Percentiles rank a stretch among this genome's conserved stretches.
Evolutionary conservation across 2,329 filamentous ascomycete genomes (phyloP).

Genomic region (Trichoderma atrobrunneum): DNA sequence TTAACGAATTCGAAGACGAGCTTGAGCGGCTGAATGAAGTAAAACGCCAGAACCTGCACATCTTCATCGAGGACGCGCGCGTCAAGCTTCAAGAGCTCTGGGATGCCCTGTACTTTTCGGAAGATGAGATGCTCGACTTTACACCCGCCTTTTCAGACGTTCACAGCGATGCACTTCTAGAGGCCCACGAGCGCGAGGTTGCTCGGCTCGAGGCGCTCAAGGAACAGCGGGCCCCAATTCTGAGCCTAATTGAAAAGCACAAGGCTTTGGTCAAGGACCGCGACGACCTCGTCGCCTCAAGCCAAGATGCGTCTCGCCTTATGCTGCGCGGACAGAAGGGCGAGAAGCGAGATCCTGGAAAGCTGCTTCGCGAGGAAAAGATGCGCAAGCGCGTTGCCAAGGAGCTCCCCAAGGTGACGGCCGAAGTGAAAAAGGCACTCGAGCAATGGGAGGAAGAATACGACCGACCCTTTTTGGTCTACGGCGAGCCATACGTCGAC

Average conservation of each 20-base stretch:
- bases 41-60: constrained; percentile 89
- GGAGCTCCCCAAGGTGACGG: constrained; percentile 86
- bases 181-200: constrained; percentile 93
- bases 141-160: constrained; percentile 96
- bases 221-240: constrained; percentile 81
- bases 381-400: constrained; percentile 97
- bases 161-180: constrained; percentile 90
- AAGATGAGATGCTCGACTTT: constrained; percentile 98
- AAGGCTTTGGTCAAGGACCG: constrained; percentile 79
- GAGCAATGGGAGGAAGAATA: constrained; percentile 92
- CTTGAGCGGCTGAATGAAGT: constrained; percentile 81
- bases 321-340: constrained; percentile 91
- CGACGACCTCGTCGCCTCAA: constrained; percentile 82
- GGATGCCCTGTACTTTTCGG: constrained; percentile 90
- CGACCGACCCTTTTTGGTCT: constrained; percentile 87
- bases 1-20: constrained; percentile 96
- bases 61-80: constrained; percentile 93
- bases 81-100: constrained; percentile 90
- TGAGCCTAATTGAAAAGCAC: constrained; percentile 81
- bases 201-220: constrained; percentile 73
- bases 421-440: constrained; percentile 77
- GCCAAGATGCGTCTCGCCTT: constrained; percentile 89
- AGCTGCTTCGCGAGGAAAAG: constrained; percentile 93
- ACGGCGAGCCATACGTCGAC: constrained; percentile 88
- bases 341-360: constrained; percentile 90